Evolutionary conservation across 768 basidiomycete genomes (phyloP).

Genomic region (Tephrocybe rancida): DNA sequence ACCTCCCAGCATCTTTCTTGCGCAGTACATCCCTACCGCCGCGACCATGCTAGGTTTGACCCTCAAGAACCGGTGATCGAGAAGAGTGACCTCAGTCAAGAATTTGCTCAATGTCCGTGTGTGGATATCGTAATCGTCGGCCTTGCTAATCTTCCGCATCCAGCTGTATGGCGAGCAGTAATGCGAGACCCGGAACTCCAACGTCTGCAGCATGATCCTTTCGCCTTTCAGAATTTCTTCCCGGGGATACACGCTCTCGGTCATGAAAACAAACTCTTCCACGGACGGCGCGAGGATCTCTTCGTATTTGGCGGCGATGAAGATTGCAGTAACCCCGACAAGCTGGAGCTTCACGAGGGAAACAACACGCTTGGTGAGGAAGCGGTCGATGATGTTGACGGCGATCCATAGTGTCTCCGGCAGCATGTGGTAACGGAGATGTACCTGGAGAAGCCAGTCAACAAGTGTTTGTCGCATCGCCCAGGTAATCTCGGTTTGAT

Average conservation of each 20-base stretch:
- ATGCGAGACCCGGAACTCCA: constrained; percentile 93
- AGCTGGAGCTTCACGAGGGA: constrained; percentile 91
- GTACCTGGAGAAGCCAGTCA: constrained; percentile 98
- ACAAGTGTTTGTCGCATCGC: constrained; percentile 94
- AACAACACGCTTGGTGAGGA: constrained; percentile 86
- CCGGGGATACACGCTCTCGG: constrained; percentile 89
- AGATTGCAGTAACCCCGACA: constrained; percentile 98
- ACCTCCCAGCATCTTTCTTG: constrained; percentile 91
- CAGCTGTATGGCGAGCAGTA: constrained; percentile 99
- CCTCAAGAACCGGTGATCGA: constrained; percentile 91
- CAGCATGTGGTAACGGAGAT: constrained; percentile 97
- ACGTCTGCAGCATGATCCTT: constrained; percentile 91
- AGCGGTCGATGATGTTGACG: constrained; percentile 94
- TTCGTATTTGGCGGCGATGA: constrained; percentile 98
- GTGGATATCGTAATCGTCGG: constrained; percentile 98
- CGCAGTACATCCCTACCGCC: constrained; percentile 96
- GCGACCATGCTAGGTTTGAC: constrained; percentile 94
- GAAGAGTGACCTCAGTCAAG: constrained; percentile 91
- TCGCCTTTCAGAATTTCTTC: constrained; percentile 99
- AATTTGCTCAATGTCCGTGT: constrained; percentile 98
- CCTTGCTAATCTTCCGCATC: constrained; percentile 98
- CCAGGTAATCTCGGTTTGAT: constrained; percentile 92
- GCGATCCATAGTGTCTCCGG: constrained; percentile 99
- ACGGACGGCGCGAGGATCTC: constrained; percentile 97
- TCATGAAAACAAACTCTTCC: constrained; percentile 99